Evolutionary conservation across 805 yeast genomes (phyloP).

Genomic region (Yarrowia hollandica): DNA sequence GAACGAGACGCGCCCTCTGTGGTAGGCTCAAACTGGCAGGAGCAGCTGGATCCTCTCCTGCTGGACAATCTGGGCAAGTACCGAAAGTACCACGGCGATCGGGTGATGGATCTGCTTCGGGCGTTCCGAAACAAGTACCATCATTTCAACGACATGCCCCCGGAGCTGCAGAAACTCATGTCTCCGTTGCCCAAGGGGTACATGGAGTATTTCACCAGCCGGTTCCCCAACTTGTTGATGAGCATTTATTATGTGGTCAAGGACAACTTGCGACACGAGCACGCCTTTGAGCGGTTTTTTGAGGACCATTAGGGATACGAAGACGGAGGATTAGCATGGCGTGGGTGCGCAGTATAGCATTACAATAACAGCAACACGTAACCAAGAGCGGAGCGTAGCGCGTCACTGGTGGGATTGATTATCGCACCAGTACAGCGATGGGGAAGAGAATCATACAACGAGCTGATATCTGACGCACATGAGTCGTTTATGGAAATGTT

Average conservation of each 20-base stretch:
- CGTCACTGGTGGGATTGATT: too few species aligned
- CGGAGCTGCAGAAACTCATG: slow-evolving; percentile 60
- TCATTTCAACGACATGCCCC: slow-evolving; percentile 88
- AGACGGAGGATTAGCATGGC: slow-evolving; percentile 4
- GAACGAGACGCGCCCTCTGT: slow-evolving; percentile 51
- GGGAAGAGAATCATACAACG: too few species aligned
- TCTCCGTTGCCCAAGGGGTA: slow-evolving; percentile 84
- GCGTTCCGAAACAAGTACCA: slow-evolving; percentile 93
- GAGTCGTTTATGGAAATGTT: too few species aligned
- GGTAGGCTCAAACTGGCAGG: slow-evolving; percentile 74
- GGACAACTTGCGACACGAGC: slow-evolving; percentile 62
- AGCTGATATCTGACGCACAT: too few species aligned
- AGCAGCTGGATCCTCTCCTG: slow-evolving; percentile 66
- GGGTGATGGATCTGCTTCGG: slow-evolving; percentile 79
- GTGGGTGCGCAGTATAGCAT: not conserved
- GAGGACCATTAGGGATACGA: slow-evolving; percentile 4
- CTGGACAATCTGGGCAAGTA: slow-evolving; percentile 85
- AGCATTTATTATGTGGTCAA: slow-evolving; percentile 65
- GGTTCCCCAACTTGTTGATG: slow-evolving; percentile 80
- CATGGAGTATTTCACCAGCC: slow-evolving; percentile 66
- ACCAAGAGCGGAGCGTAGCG: too few species aligned
- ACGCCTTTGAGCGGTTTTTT: slow-evolving; percentile 52
- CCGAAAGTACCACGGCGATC: slow-evolving; percentile 78
- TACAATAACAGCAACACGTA: too few species aligned
- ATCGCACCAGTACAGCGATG: too few species aligned